These are phyloP conservation scores for Eragrostis tef DNA, from an alignment of 202 grass and related monocot species.

Conservation along the genomic window DNA sequence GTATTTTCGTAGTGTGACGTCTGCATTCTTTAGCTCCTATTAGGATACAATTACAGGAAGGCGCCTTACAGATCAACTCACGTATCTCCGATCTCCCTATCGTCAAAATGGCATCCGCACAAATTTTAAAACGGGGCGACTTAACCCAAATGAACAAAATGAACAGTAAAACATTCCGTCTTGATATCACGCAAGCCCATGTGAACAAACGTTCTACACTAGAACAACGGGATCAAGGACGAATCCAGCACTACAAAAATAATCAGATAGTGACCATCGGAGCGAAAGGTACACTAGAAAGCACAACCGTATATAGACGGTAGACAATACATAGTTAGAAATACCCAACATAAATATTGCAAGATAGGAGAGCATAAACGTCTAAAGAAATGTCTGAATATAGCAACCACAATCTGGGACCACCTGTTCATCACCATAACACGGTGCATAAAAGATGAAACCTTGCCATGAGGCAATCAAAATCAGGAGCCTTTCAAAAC, in stretches of 20 bases:
- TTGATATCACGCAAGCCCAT: constrained; percentile 16
- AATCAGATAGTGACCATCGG: constrained; percentile 1
- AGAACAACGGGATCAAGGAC: constrained; percentile 13
- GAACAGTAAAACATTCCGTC: not conserved
- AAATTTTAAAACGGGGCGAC: not conserved
- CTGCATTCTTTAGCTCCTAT: not conserved
- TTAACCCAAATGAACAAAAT: not conserved
- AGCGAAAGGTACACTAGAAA: not conserved
- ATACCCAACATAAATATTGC: constrained; percentile 19
- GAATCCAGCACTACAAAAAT: constrained; percentile 24
- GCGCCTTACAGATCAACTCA: not conserved
- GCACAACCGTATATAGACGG: not conserved
- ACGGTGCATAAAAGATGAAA: constrained; percentile 41
- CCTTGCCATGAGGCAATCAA: constrained; percentile 34
- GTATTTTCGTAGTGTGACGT: not conserved
- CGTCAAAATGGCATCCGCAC: not conserved
- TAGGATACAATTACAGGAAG: not conserved
- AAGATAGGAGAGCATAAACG: not conserved
- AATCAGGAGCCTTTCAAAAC: constrained; percentile 52
- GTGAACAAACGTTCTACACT: constrained; percentile 6
- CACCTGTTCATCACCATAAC: constrained; percentile 26
- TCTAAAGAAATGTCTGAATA: constrained; percentile 27
- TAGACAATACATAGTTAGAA: constrained; percentile 12
- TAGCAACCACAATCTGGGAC: constrained; percentile 20
- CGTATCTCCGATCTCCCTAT: not conserved